Evolutionary conservation across 2,329 filamentous ascomycete genomes (phyloP).

Genomic region (Aquanectria penicillioides): DNA sequence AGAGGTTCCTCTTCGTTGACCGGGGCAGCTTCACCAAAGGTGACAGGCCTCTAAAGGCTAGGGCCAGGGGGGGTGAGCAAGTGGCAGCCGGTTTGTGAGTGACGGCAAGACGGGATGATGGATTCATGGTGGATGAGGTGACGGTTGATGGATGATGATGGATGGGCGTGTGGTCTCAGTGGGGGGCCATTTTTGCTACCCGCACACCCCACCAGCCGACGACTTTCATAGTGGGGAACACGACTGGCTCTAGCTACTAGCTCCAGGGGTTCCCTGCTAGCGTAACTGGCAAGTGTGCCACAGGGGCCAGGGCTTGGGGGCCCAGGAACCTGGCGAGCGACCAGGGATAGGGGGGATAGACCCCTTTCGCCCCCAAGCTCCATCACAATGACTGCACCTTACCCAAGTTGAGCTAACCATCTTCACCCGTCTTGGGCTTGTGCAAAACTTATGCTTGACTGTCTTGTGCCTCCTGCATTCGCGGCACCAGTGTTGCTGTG

Average conservation of each 20-base stretch:
- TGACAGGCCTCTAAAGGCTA: neutral
- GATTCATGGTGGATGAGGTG: slow-evolving; percentile 15
- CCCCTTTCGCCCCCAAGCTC: slow-evolving; percentile 25
- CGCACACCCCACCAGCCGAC: slow-evolving; percentile 24
- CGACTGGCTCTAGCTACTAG: slow-evolving; percentile 17
- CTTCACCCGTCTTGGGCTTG: slow-evolving; percentile 2
- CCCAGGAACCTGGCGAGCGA: slow-evolving; percentile 23
- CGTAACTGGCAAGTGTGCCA: slow-evolving; percentile 9
- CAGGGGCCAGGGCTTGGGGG: slow-evolving; percentile 23
- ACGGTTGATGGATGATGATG: slow-evolving; percentile 29
- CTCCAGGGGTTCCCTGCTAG: slow-evolving; percentile 30
- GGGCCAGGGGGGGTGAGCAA: neutral
- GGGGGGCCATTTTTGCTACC: slow-evolving; percentile 26
- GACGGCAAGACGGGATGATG: slow-evolving; percentile 29
- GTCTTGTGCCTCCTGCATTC: too few relatives aligned
- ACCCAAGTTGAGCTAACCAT: neutral
- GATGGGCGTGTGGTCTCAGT: slow-evolving; percentile 33
- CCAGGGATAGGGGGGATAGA: slow-evolving; percentile 24
- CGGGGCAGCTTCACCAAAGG: slow-evolving; percentile 4
- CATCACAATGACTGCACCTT: neutral
- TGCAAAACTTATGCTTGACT: neutral
- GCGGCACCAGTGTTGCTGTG: neutral
- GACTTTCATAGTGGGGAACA: slow-evolving; percentile 28
- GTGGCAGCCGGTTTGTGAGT: slow-evolving; percentile 16
- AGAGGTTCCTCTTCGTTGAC: slow-evolving; percentile 15